phyloP scores from a whole-genome alignment of 2,329 filamentous ascomycete genomes.

The Drechmeria coniospora region DNA sequence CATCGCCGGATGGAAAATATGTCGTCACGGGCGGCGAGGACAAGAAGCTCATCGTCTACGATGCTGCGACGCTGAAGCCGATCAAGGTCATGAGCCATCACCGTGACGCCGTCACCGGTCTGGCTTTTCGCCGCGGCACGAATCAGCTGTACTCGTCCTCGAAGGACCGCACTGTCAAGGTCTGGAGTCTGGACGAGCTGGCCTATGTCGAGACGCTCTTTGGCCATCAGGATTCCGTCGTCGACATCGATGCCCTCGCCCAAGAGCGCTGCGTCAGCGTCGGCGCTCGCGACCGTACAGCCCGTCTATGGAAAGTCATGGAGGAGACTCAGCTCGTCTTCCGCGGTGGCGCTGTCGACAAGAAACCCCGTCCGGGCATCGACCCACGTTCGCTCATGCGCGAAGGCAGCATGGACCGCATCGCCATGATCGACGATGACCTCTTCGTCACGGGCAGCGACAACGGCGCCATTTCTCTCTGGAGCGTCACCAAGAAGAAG shows the following conservation, averaged over 20 bases:
- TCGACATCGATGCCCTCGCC: constrained; percentile 68
- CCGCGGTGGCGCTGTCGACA: constrained; percentile 58
- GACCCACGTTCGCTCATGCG: constrained; percentile 40
- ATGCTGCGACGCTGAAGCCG: constrained; percentile 62
- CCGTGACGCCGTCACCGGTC: constrained; percentile 68
- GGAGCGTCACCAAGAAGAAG: constrained; percentile 91
- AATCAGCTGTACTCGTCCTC: constrained; percentile 89
- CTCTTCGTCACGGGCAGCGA: constrained; percentile 89
- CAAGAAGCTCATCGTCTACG: constrained; percentile 74
- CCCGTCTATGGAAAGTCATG: constrained; percentile 86
- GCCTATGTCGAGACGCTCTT: constrained; percentile 94
- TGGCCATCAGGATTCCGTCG: constrained; percentile 83
- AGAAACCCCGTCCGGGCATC: constrained; percentile 27
- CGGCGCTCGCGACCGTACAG: constrained; percentile 79
- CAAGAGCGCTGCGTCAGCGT: constrained; percentile 85
- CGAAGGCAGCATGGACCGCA: constrained; percentile 80
- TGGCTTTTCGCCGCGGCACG: constrained; percentile 74
- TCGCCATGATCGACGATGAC: constrained; percentile 77
- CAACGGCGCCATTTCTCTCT: constrained; percentile 73
- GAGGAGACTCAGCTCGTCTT: constrained; percentile 95
- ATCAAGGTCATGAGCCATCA: constrained; percentile 82
- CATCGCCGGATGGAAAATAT: constrained; percentile 78
- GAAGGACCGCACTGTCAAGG: constrained; percentile 84
- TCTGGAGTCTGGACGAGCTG: constrained; percentile 83
- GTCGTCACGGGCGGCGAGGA: constrained; percentile 84